Conservation (phyloP, 164 flowering plant genomes). For the Warburgia ugandensis region DNA sequence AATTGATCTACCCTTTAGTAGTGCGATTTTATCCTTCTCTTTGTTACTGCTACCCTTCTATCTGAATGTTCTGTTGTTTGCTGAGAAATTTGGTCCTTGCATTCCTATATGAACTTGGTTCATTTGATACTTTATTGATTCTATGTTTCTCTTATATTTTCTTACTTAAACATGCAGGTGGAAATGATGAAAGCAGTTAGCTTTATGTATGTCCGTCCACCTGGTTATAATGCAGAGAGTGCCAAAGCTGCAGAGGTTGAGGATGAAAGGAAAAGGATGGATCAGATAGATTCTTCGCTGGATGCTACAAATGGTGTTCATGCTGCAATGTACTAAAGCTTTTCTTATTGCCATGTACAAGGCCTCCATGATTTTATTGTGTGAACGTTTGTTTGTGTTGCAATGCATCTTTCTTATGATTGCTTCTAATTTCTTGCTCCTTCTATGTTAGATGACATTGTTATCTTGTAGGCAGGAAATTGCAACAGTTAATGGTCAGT, state of each 20-base stretch:
- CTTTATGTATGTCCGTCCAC: conserved; percentile 97
- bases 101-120: too few relatives aligned
- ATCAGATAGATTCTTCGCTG: conserved; percentile 18
- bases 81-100: too few relatives aligned
- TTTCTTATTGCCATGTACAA: neutral
- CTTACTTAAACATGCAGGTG: conserved; percentile 30
- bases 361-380: neutral
- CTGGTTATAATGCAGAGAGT: conserved; percentile 95
- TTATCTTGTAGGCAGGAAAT: conserved; percentile 29
- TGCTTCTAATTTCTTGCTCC: too few relatives aligned
- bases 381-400: neutral
- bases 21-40: too few relatives aligned
- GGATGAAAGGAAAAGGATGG: conserved; percentile 48
- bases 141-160: too few relatives aligned
- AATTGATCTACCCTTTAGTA: too few relatives aligned
- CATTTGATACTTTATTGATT: too few relatives aligned
- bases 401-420: neutral
- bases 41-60: too few relatives aligned
- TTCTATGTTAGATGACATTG: neutral
- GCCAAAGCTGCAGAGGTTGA: conserved; percentile 95
- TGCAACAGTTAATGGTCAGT: conserved; percentile 7
- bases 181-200: conserved; percentile 97
- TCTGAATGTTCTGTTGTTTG: too few relatives aligned
- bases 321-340: neutral
- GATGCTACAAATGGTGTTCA: conserved; percentile 10